Base-by-base conservation (phyloP, 2,329 filamentous ascomycete genomes). In the Beauveria asiatica region DNA sequence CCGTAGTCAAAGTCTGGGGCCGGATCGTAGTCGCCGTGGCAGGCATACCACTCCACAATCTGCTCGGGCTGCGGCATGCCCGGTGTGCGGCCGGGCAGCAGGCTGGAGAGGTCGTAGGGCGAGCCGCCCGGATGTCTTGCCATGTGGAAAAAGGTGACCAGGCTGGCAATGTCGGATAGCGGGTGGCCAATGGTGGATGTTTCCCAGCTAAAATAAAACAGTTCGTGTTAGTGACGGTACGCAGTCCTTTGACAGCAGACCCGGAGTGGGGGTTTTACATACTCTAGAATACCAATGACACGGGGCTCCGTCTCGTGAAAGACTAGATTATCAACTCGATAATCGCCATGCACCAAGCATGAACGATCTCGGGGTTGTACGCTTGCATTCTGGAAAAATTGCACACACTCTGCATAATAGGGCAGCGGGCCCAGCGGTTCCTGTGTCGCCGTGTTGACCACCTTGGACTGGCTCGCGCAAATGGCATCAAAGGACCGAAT, bases 121-220 rank as follows among this genome's bases (percentile, higher is more conserved):
- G 53, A 52, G 1, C 41, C 54, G 11, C 54, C 54, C 1, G 59
- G 54, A 2, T 53, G 53, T 13, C 39, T 5, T 13, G 59, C 59
- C 45, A 61, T 41, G 53, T 61, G 66, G 62, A 68, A 70, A 9
- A 62, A 64, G 45, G 62, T 66, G 16, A 69, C 37, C 8, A 96
- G 77, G 72, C 96, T 96, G 70, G 85, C 83, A 41, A 96, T 76
- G 69, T 96, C 92, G 5, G 87, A 90, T 16, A 95, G 80, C 3
- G 92, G 92, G 72, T 96, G 91, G 27, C 92, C 92, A 57, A 95
- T 86, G 0, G 92, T 96, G 51, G 89, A 90, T 88, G 96, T 93
- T 75, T 96, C 92, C 92, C 91, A 96, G 74, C 78, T 80, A 19
- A 49, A 63, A n/a, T n/a, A n/a, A 59, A 64, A 70, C 68, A 44